Evolutionary conservation across 257 asterid genomes (phyloP), one percentile per base, ranked within the genome.

Genomic region (Solanum chmielewskii): DNA sequence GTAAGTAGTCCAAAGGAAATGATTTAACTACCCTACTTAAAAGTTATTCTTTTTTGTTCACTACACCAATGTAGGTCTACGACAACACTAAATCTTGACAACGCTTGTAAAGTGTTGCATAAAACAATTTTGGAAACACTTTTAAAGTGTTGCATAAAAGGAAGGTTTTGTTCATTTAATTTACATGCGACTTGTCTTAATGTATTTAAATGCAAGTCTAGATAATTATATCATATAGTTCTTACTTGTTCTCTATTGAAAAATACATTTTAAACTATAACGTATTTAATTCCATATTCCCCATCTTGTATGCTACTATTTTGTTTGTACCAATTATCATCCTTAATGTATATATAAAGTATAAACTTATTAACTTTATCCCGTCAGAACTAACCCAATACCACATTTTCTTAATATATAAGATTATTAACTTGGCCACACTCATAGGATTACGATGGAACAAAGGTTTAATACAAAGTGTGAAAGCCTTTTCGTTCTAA

Each of bases 401-500:
- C 10, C 20, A 23, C 11, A 13, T 13, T 11, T 76, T 76, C 35
- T 13, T 7, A 6, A 76, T n/a, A 3, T 41, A 3, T 23, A 76
- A 42, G 7, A 12, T 42, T n/a, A 7, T 23, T 76, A 59, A 42
- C 23, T n/a, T 76, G 1, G 35, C 4, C 18, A 5, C 41, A 4
- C 47, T 4, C 15, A 2, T 74, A 97, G 99, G 95, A 92, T 52
- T 99, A 94, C 75, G 99, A 96, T 87, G 96, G 95, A 33, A 90
- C 98, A 0, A 97, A 95, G 89, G 89, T 89, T 13, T 98, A 97
- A 73, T 97, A 95, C 91, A 91, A 98, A 87, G 98, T 95, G 3
- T 97, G 99, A 99, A 95, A 97, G 87, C 99, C 99, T 16, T 97
- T 97, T 91, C 97, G 98, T 25, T 97, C 99, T 0, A 97, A 97